Percentiles rank a stretch among this genome's conserved stretches.
Conservation (phyloP, 2,329 filamentous ascomycete genomes). For the Aphanoascus verrucosus region DNA sequence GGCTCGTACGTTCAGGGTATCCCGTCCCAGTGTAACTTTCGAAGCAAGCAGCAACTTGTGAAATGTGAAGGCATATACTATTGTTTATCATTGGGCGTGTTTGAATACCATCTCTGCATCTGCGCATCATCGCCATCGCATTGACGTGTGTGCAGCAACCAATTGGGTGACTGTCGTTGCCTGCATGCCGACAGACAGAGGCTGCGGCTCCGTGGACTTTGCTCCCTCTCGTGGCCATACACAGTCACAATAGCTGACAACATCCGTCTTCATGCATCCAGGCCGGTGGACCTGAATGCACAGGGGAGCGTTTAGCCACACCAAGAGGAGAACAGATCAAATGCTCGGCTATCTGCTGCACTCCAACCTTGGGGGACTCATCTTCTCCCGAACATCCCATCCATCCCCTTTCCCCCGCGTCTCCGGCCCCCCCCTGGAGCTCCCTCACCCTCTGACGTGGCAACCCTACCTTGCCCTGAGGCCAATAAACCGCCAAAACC, state of each 20-base stretch:
- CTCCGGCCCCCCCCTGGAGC: slow-evolving; percentile 1
- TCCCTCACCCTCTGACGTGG: slow-evolving; percentile 8
- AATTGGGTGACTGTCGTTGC: background rate
- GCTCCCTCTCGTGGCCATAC: background rate
- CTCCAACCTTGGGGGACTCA: background rate
- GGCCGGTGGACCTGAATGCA: slow-evolving; percentile 1
- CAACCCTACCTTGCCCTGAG: slow-evolving; percentile 1
- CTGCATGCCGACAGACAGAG: background rate
- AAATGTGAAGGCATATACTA: background rate
- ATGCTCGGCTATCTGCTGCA: slow-evolving; percentile 4
- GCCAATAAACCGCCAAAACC: slow-evolving; percentile 1
- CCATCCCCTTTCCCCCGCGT: too few species aligned
- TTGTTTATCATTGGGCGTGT: background rate
- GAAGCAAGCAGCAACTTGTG: background rate
- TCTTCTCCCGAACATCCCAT: background rate
- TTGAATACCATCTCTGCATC: background rate
- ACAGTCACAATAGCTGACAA: background rate
- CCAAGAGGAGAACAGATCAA: background rate
- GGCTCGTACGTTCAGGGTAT: background rate
- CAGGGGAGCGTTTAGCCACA: background rate
- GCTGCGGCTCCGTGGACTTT: background rate
- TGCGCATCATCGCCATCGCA: slow-evolving; percentile 3
- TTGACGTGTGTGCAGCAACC: background rate
- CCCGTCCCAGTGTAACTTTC: background rate
- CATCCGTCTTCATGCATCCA: background rate